phyloP scores from a whole-genome alignment of 1,139 yeast genomes.

The Magnusiomyces ingens region DNA sequence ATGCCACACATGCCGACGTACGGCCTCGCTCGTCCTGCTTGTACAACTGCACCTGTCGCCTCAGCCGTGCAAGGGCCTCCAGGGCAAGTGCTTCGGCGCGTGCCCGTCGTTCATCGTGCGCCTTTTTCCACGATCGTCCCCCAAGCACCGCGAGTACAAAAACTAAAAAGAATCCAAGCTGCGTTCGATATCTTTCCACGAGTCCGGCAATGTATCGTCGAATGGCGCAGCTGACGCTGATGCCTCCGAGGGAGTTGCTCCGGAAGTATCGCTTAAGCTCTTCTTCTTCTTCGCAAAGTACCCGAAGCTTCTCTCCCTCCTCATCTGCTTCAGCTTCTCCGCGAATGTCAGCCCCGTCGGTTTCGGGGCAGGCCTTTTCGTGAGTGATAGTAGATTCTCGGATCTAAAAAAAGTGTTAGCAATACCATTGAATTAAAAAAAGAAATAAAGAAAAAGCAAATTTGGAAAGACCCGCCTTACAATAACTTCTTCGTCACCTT shows the following conservation, averaged over 20 bases:
- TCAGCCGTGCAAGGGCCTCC: slow-evolving; percentile 27
- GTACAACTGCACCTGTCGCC: slow-evolving; percentile 34
- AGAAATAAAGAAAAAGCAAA: neutral
- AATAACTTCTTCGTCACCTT: slow-evolving; percentile 67
- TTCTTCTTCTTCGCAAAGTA: slow-evolving; percentile 16
- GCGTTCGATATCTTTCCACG: slow-evolving; percentile 3
- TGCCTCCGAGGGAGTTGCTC: slow-evolving; percentile 33
- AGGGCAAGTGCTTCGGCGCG: slow-evolving; percentile 28
- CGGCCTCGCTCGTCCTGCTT: slow-evolving; percentile 33
- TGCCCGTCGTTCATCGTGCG: slow-evolving; percentile 9
- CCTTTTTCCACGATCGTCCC: slow-evolving; percentile 15
- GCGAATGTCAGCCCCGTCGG: slow-evolving; percentile 20
- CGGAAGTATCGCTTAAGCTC: slow-evolving; percentile 25
- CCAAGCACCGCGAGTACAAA: neutral
- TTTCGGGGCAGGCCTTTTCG: slow-evolving; percentile 9
- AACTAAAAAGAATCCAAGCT: neutral
- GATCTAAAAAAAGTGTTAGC: slow-evolving; percentile 11
- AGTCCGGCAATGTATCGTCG: slow-evolving; percentile 6
- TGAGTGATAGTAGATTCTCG: slow-evolving; percentile 12
- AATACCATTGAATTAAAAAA: neutral
- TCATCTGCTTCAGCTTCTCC: slow-evolving; percentile 14
- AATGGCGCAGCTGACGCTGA: slow-evolving; percentile 30
- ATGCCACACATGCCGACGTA: slow-evolving; percentile 50
- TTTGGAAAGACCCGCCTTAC: slow-evolving; percentile 62
- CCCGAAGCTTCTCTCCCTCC: slow-evolving; percentile 34